Evolutionary conservation across 2,329 filamentous ascomycete species (phyloP), one percentile per base, ranked within the genome.

Genomic region (Neopestalotiopsis rosae): DNA sequence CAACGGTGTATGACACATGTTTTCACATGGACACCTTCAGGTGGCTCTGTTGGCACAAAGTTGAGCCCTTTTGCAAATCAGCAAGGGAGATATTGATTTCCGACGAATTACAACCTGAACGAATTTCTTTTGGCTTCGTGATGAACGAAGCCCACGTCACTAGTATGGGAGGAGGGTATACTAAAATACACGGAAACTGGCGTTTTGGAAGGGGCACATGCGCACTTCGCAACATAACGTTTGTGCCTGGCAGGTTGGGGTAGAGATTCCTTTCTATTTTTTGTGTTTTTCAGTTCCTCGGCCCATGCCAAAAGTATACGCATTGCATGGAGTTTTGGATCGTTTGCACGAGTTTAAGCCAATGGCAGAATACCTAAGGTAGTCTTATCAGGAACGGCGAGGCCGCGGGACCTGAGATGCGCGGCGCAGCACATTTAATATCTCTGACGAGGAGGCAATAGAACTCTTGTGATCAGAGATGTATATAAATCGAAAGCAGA

Each of bases 291-390:
- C 34, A 38, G 10, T 7, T 38, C 6, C 34, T 38, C 34, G 68
- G 63, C 65, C 66, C 71, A 71, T 72, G 70, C 20, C 62, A 72
- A 75, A 52, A 69, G 70, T 73, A 75, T 49, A 74, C 73, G 72
- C 72, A 75, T 75, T 72, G 69, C 72, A 72, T 74, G 74, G 74
- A 73, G 71, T 74, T 74, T 61, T 6, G 58, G 68, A 34, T 34
- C 5, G 62, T 20, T 24, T 63, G 20, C 17, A 24, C 7, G n/a
- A 13, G 13, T 28, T 24, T 59, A 6, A 28, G 5, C 13, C 57
- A 59, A 30, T 28, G 57, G 57, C 45, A n/a, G n/a, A 52, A n/a
- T 17, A 10, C 45, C n/a, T 24, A n/a, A 6, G 6, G 17, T n/a
- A n/a, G 1, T 2, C n/a, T 3, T 52, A 17, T n/a, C 45, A 52